phyloP scores from a whole-genome alignment of 345 rosid species.

The Bruguiera parviflora region DNA sequence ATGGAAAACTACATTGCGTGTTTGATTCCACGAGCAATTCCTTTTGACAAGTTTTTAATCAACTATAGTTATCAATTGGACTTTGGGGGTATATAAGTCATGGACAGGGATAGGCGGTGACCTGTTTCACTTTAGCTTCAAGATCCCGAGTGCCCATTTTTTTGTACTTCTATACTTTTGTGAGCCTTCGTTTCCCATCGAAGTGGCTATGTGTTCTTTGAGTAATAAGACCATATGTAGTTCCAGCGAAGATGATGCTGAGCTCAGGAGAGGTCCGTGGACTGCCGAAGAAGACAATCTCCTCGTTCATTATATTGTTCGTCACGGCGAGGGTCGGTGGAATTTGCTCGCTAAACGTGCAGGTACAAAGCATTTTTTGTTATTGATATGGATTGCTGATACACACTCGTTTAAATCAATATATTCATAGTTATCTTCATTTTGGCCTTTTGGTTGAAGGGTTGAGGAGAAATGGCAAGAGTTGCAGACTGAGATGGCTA shows the following conservation, averaged over 20 bases:
- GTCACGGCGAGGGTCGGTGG: constrained; percentile 94
- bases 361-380: constrained; percentile 41
- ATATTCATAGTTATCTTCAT: neutral
- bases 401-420: neutral
- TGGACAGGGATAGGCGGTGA: neutral
- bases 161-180: neutral
- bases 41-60: constrained; percentile 27
- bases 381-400: neutral
- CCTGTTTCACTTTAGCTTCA: constrained; percentile 4
- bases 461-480: constrained; percentile 85
- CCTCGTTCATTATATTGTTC: constrained; percentile 71
- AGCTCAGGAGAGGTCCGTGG: constrained; percentile 88
- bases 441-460: constrained; percentile 36
- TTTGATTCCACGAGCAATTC: constrained; percentile 13
- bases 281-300: constrained; percentile 79
- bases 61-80: constrained; percentile 9
- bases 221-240: constrained; percentile 6
- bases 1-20: constrained; percentile 18
- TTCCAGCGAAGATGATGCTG: constrained; percentile 36
- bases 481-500: constrained; percentile 93
- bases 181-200: neutral
- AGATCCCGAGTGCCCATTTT: neutral
- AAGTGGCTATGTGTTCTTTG: constrained; percentile 20
- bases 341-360: constrained; percentile 79
- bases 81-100: neutral